Evolutionary conservation across 2,329 filamentous ascomycete species (phyloP).

Genomic region (Exophiala aquamarina): DNA sequence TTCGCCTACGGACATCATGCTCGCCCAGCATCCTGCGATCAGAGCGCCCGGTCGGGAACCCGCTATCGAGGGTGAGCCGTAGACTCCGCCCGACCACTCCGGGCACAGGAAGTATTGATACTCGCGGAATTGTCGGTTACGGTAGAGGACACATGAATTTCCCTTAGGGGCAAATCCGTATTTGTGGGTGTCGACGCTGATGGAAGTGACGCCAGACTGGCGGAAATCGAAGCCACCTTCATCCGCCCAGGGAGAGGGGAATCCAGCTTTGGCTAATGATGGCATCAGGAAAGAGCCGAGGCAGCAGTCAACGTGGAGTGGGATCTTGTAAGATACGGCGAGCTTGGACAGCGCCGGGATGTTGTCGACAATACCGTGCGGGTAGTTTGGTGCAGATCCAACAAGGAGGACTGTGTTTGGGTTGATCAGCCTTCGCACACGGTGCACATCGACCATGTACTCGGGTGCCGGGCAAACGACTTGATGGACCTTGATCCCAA

Average conservation of each 20-base stretch:
- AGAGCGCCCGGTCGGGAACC: slow-evolving; percentile 89
- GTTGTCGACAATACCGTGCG: slow-evolving; percentile 96
- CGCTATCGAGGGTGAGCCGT: slow-evolving; percentile 88
- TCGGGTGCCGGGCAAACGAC: slow-evolving; percentile 81
- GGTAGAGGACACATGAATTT: slow-evolving; percentile 91
- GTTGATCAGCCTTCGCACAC: slow-evolving; percentile 83
- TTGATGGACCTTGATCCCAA: slow-evolving; percentile 90
- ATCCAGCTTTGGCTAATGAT: slow-evolving; percentile 89
- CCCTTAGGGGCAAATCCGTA: slow-evolving; percentile 98
- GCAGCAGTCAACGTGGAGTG: slow-evolving; percentile 96
- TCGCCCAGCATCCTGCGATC: slow-evolving; percentile 95
- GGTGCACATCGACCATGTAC: slow-evolving; percentile 79
- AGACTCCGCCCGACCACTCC: slow-evolving; percentile 94
- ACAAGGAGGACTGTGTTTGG: slow-evolving; percentile 91
- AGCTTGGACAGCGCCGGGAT: slow-evolving; percentile 82
- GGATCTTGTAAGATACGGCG: slow-evolving; percentile 74
- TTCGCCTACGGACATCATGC: slow-evolving; percentile 84
- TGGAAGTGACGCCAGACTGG: slow-evolving; percentile 89
- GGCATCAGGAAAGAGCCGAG: slow-evolving; percentile 93
- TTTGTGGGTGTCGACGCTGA: slow-evolving; percentile 97
- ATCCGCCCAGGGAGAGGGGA: slow-evolving; percentile 60
- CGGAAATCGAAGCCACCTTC: slow-evolving; percentile 89
- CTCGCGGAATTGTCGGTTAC: slow-evolving; percentile 70
- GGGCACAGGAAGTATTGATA: slow-evolving; percentile 97
- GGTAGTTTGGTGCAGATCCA: slow-evolving; percentile 94